Conservation (phyloP, 1,139 yeast genomes). For the Lodderomyces margitis region DNA sequence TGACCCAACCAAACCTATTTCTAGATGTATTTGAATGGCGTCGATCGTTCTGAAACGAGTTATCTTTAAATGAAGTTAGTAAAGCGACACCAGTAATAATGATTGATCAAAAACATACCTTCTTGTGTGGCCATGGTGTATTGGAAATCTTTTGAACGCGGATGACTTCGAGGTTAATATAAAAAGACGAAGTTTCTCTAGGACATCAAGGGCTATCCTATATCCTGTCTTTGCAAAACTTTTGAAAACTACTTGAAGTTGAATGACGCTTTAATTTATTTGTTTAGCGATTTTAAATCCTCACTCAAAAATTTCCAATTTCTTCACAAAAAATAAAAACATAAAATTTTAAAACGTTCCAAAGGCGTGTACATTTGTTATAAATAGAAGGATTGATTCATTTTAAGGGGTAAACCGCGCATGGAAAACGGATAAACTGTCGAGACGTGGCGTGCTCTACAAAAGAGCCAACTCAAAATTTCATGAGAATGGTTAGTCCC, state of each 20-base stretch:
- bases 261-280: slow-evolving; percentile 2
- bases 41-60: slow-evolving; percentile 13
- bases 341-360: neutral
- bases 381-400: neutral
- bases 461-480: too few relatives aligned
- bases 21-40: slow-evolving; percentile 21
- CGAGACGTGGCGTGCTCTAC: too few relatives aligned
- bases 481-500: too few relatives aligned
- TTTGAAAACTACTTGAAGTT: too few relatives aligned
- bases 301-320: neutral
- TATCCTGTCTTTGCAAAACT: too few relatives aligned
- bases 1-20: slow-evolving; percentile 47
- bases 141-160: too few relatives aligned
- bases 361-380: neutral
- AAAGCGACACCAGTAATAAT: neutral
- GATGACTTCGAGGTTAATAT: too few relatives aligned
- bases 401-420: slow-evolving; percentile 1
- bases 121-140: slow-evolving; percentile 14
- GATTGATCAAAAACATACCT: slow-evolving; percentile 11
- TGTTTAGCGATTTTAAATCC: neutral
- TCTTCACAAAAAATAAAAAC: neutral
- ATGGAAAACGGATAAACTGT: neutral
- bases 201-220: too few relatives aligned
- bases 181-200: too few relatives aligned
- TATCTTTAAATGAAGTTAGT: slow-evolving; percentile 9